Base-by-base conservation (phyloP, 2,329 filamentous ascomycete species). In the Fusarium redolens region DNA sequence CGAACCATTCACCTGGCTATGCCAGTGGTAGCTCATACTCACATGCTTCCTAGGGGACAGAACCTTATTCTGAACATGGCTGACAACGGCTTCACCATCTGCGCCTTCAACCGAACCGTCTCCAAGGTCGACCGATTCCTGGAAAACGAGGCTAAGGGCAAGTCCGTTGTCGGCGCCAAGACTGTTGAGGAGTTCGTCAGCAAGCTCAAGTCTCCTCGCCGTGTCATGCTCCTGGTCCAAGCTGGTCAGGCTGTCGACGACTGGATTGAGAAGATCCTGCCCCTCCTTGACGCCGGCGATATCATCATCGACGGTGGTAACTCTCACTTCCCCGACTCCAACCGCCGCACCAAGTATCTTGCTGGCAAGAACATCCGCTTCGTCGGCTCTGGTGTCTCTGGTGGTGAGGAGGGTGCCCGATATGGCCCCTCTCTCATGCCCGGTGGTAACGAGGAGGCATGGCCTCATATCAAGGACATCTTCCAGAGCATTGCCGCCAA, bases 281-380 rank as follows among this genome's bases (percentile, higher is more conserved):
- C 92, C 76, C 91, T 93, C 82, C 88, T 96, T 75, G 92, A 95
- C 83, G 83, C 90, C 81, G 95, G 94, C 77, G 96, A 99, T 84
- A 98, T 99, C 90, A 97, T 99, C 89, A 98, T 99, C 81, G 96
- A 99, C 82, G 96, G 96, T 84, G 96, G 82, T 45, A 98, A 99
- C 92, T 98, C 96, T 77, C 96, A 98, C 89, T 99, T 93, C 91
- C 96, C 96, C 82, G 96, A 98, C 88, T 96, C 94, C 87, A 98
- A 98, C 92, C 95, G 96, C 86, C 94, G 96, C 82, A 95, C 94
- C 84, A 88, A 93, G 86, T 97, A 98, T 88, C 91, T 98, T 72
- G 85, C 87, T 56, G 79, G 83, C 80, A 98, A 98, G 92, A 93
- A 94, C 79, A 93, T 99, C 85, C 92, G 93, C 81, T 99, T 97